phyloP scores from a whole-genome alignment of 257 asterid genomes.

The Salvia splendens region DNA sequence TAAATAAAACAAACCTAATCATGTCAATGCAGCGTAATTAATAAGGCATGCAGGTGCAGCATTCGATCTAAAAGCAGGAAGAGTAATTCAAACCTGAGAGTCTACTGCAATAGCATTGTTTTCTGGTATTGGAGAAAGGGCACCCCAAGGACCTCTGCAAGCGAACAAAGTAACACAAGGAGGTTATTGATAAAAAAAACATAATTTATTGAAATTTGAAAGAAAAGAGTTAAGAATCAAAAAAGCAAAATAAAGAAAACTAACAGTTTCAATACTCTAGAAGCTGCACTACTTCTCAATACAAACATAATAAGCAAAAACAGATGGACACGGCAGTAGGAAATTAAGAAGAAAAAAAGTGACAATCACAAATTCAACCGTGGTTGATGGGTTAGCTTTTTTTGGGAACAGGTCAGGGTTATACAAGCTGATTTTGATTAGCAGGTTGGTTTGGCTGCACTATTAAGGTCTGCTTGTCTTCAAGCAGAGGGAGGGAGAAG shows the following conservation, averaged over 20 bases:
- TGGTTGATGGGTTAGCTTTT: background rate
- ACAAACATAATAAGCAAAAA: background rate
- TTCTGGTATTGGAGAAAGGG: conserved; percentile 94
- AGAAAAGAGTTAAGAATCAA: conserved; percentile 19
- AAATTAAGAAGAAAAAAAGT: background rate
- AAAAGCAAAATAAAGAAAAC: conserved; percentile 1
- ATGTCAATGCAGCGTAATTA: background rate
- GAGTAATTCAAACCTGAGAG: conserved; percentile 52
- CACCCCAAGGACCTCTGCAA: conserved; percentile 96
- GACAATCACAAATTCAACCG: background rate
- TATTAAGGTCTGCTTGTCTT: background rate
- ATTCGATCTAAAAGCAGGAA: conserved; percentile 22
- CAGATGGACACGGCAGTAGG: background rate
- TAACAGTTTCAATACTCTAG: conserved; percentile 7
- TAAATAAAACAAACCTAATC: background rate
- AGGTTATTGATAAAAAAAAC: conserved; percentile 21
- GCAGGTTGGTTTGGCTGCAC: background rate
- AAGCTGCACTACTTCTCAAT: conserved; percentile 14
- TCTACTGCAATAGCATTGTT: conserved; percentile 87
- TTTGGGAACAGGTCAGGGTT: background rate
- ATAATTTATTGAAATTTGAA: background rate
- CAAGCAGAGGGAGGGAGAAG: background rate
- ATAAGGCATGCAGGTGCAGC: background rate
- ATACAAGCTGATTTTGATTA: background rate
- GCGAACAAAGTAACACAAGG: conserved; percentile 28